Conservation (phyloP, 352 stramenopile genomes). For the Phytopythium sindhum region DNA sequence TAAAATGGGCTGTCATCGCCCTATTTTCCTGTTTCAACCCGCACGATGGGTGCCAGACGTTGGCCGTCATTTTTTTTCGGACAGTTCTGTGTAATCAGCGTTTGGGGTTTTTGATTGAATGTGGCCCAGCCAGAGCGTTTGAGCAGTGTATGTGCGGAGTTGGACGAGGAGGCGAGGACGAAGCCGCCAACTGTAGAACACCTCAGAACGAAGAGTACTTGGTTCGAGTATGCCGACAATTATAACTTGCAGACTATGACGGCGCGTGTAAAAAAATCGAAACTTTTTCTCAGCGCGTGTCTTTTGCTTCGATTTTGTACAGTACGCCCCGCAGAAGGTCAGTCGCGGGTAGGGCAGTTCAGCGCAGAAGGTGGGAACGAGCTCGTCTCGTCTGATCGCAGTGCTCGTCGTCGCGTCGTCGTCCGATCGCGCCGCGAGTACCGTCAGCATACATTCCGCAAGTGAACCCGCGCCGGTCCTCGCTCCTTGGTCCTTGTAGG, state of each 20-base stretch:
- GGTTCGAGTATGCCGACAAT: background rate
- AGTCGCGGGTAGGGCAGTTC: background rate
- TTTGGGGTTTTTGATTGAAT: too few species aligned
- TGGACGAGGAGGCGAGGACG: too few species aligned
- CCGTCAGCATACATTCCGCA: background rate
- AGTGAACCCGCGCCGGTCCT: background rate
- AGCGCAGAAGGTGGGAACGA: constrained; percentile 4
- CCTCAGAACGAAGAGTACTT: too few species aligned
- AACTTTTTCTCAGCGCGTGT: constrained; percentile 2
- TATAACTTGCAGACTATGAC: too few species aligned
- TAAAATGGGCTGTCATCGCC: too few species aligned
- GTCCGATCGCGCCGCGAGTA: background rate
- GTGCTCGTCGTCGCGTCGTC: constrained; percentile 14
- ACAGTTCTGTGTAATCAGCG: background rate
- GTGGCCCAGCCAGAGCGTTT: too few species aligned
- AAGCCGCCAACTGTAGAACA: too few species aligned
- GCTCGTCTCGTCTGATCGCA: background rate
- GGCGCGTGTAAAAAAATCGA: background rate
- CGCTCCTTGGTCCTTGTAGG: background rate
- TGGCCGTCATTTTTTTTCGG: background rate
- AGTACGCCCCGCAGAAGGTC: background rate
- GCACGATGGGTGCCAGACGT: background rate
- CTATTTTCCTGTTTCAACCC: too few species aligned
- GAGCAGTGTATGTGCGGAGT: too few species aligned
- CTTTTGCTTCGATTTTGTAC: background rate